These are phyloP conservation scores for Fusarium sp. DNA, from an alignment of 2,329 filamentous ascomycete genomes.

Conservation along the genomic window DNA sequence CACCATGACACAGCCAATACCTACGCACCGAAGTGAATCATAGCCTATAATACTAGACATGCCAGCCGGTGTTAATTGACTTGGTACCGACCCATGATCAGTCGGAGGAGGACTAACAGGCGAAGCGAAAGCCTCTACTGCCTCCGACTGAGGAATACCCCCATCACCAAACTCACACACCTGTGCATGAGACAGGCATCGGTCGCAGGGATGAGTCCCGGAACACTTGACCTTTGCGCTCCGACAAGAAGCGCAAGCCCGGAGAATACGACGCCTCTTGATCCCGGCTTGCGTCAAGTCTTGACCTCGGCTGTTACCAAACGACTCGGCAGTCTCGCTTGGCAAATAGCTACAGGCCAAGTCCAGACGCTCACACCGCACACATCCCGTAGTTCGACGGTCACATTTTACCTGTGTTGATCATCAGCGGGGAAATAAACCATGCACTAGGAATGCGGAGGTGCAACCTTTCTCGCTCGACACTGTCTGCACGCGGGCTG, in stretches of 20 bases:
- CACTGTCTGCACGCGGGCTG: constrained; percentile 37
- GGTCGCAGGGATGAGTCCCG: constrained; percentile 44
- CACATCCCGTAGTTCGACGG: constrained; percentile 24
- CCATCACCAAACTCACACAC: constrained; percentile 10
- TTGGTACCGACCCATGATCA: background rate
- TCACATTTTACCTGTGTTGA: constrained; percentile 40
- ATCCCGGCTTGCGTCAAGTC: constrained; percentile 43
- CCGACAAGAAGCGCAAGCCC: constrained; percentile 49
- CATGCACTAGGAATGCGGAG: background rate
- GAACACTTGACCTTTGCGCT: constrained; percentile 50
- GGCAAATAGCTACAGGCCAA: constrained; percentile 26
- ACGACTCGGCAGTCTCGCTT: no score
- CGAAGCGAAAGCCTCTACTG: constrained; percentile 3
- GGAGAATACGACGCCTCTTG: constrained; percentile 36
- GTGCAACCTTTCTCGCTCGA: constrained; percentile 38
- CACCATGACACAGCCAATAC: accelerated
- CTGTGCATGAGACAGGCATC: constrained; percentile 39
- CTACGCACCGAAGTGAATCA: constrained; percentile 3
- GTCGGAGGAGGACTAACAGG: constrained; percentile 10
- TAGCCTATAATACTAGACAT: background rate
- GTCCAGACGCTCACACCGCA: constrained; percentile 31
- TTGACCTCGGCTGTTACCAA: background rate
- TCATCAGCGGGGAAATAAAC: constrained; percentile 14
- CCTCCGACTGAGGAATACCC: background rate
- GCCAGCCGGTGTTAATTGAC: background rate